Evolutionary conservation across 208 protist genomes (phyloP).

Genomic region (Naegleria gruberi): DNA sequence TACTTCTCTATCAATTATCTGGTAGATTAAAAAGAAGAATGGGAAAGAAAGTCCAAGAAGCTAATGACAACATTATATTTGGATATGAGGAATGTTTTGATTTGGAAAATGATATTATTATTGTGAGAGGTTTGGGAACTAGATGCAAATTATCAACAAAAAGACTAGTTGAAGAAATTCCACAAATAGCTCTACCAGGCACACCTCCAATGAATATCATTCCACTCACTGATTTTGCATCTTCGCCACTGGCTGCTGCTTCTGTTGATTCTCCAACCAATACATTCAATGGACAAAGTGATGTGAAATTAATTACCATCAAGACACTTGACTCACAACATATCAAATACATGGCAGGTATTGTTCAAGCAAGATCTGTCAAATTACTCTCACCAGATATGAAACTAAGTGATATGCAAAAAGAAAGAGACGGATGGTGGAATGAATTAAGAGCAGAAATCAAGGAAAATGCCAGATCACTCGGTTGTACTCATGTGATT

Average conservation of each 20-base stretch:
- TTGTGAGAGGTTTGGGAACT: conserved; percentile 6
- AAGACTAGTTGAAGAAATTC: background rate
- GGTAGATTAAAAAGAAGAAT: conserved; percentile 49
- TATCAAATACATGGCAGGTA: background rate
- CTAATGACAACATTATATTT: background rate
- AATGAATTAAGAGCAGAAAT: conserved; percentile 79
- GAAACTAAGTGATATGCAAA: conserved; percentile 65
- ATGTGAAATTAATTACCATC: background rate
- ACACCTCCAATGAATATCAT: background rate
- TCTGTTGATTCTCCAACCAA: background rate
- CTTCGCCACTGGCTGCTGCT: background rate
- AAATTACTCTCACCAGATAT: conserved; percentile 36
- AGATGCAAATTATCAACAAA: background rate
- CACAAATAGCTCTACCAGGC: background rate
- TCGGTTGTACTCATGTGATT: conserved; percentile 75
- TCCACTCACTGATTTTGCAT: background rate
- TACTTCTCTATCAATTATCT: conserved; percentile 45
- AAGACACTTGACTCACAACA: background rate
- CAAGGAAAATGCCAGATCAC: conserved; percentile 64
- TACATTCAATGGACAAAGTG: background rate
- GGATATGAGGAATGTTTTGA: conserved; percentile 11
- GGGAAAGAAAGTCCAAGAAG: conserved; percentile 45
- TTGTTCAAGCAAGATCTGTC: conserved; percentile 14
- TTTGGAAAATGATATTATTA: conserved; percentile 13
- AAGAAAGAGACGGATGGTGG: conserved; percentile 80